Evolutionary conservation across 2,329 filamentous ascomycete species (phyloP).

Genomic region (Diaporthe batatas): DNA sequence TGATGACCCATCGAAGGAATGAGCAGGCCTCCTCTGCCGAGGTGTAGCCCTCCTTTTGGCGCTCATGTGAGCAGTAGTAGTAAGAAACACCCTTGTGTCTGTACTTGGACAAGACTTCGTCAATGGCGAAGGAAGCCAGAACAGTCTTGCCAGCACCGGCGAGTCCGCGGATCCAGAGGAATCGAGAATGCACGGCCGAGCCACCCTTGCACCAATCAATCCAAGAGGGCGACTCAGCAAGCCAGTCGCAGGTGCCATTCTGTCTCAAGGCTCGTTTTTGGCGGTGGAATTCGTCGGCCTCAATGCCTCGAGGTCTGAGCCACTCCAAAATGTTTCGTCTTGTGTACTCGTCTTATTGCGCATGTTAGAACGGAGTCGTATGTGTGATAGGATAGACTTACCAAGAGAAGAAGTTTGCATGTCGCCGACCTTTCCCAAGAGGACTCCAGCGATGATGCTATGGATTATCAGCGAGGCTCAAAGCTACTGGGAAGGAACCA

Average conservation of each 20-base stretch:
- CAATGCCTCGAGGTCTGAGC: constrained; percentile 14
- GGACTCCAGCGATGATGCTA: not conserved
- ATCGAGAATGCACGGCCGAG: not conserved
- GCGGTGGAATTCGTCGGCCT: not conserved
- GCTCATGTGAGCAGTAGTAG: constrained; percentile 36
- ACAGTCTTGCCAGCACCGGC: constrained; percentile 31
- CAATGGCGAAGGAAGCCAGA: constrained; percentile 29
- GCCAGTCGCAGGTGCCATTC: constrained; percentile 27
- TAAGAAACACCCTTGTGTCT: not conserved
- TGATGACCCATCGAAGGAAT: constrained; percentile 32
- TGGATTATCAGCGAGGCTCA: not conserved
- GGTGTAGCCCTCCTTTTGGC: not conserved
- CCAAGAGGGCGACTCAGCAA: not conserved
- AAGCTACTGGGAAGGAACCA: no score
- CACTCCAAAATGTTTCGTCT: constrained; percentile 9
- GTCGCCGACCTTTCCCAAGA: not conserved
- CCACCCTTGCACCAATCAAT: not conserved
- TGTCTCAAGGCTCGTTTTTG: constrained; percentile 4
- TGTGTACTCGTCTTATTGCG: not conserved
- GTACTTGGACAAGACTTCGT: not conserved
- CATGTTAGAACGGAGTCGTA: not conserved
- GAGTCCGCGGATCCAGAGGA: constrained; percentile 35
- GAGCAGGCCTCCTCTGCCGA: not conserved
- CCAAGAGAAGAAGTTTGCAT: not conserved
- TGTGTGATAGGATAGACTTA: not conserved